phyloP scores from a whole-genome alignment of 768 basidiomycete genomes.

The Hypsizygus marmoreus region DNA sequence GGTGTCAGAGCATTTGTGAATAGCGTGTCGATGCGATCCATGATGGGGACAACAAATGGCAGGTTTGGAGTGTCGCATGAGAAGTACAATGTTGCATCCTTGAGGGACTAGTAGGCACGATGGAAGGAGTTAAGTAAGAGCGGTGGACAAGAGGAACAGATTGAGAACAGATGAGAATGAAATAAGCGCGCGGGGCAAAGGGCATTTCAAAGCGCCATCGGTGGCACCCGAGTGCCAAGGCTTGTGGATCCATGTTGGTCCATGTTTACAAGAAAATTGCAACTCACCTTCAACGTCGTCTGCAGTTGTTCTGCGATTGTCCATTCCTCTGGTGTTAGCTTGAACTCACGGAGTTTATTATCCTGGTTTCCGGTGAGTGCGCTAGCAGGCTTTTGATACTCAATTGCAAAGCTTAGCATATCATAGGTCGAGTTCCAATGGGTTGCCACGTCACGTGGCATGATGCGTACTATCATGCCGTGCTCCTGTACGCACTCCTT shows the following conservation, averaged over 20 bases:
- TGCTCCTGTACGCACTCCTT: slow-evolving; percentile 12
- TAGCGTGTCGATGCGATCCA: slow-evolving; percentile 17
- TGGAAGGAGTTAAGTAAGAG: too few relatives aligned
- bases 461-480: slow-evolving; percentile 18
- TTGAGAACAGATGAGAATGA: too few relatives aligned
- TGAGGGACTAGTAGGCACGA: slow-evolving; percentile 28
- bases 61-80: slow-evolving; percentile 27
- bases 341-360: slow-evolving; percentile 24
- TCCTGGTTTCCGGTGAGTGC: slow-evolving; percentile 21
- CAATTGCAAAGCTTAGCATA: slow-evolving; percentile 34
- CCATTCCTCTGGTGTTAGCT: slow-evolving; percentile 34
- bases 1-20: background rate
- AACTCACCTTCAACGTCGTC: slow-evolving; percentile 29
- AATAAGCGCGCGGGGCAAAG: too few relatives aligned
- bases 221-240: too few relatives aligned
- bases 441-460: slow-evolving; percentile 40
- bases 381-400: slow-evolving; percentile 28
- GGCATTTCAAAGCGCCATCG: too few relatives aligned
- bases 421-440: slow-evolving; percentile 40
- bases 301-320: slow-evolving; percentile 28
- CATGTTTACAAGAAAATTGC: too few relatives aligned
- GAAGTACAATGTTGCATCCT: slow-evolving; percentile 35
- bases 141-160: too few relatives aligned
- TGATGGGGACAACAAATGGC: slow-evolving; percentile 35
- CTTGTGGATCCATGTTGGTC: too few relatives aligned